A percentile compares a stretch with the other conserved stretches of the same genome.
These are phyloP conservation scores for Kodamaea lidongshanica DNA, from an alignment of 805 yeast genomes.

Conservation along the genomic window DNA sequence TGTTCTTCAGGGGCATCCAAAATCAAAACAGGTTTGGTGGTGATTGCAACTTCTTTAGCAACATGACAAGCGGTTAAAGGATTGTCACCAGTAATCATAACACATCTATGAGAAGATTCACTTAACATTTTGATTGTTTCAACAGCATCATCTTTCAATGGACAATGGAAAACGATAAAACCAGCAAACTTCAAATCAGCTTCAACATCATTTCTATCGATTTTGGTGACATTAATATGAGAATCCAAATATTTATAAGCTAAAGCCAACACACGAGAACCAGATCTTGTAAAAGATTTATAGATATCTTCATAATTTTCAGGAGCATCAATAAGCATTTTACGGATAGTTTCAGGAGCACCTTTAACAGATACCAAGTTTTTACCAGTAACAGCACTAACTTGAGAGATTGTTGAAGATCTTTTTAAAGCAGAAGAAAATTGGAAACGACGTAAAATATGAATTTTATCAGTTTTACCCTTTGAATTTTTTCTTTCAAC, in stretches of 20 bases:
- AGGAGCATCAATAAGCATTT: conserved; percentile 68
- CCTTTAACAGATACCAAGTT: conserved; percentile 86
- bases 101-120: conserved; percentile 90
- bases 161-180: conserved; percentile 94
- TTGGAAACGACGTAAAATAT: conserved; percentile 89
- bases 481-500: conserved; percentile 40
- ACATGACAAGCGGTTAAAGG: conserved; percentile 98
- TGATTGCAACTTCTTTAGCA: conserved; percentile 86
- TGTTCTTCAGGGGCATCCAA: conserved; percentile 78
- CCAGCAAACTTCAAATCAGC: conserved; percentile 75
- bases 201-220: conserved; percentile 76
- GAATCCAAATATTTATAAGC: conserved; percentile 71
- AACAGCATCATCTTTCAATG: conserved; percentile 88
- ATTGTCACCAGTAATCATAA: conserved; percentile 98
- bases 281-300: conserved; percentile 88
- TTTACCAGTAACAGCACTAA: conserved; percentile 39
- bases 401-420: conserved; percentile 75
- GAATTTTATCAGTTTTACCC: conserved; percentile 43
- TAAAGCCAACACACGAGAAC: conserved; percentile 93
- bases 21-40: conserved; percentile 76
- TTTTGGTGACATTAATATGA: conserved; percentile 45
- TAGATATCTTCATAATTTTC: conserved; percentile 74
- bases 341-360: conserved; percentile 93
- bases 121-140: conserved; percentile 87
- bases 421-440: conserved; percentile 94